Conservation (phyloP, 2,329 filamentous ascomycete genomes). For the Sclerotinia subarctica region DNA sequence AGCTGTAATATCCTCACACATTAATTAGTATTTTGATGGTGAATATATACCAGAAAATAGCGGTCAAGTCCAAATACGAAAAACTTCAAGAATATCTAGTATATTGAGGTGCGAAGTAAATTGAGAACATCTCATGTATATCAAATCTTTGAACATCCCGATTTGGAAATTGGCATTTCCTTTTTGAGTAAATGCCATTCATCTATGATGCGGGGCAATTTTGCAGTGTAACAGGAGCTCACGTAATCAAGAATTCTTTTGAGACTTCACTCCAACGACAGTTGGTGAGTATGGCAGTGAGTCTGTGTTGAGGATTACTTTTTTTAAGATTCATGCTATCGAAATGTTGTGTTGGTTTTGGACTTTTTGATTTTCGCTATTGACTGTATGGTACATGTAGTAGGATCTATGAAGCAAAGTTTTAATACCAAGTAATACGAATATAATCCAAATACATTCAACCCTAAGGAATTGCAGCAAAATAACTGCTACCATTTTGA, state of each 20-base stretch:
- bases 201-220: not conserved
- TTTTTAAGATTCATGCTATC: not conserved
- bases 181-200: not conserved
- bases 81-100: not conserved
- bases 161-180: not conserved
- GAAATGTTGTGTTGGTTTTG: no score
- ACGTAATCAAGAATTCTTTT: not conserved
- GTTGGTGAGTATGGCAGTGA: not conserved
- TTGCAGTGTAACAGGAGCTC: not conserved
- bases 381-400: not conserved
- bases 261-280: not conserved
- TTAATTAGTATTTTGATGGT: not conserved
- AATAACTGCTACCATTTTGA: not conserved
- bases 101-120: not conserved
- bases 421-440: no score
- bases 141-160: not conserved
- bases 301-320: not conserved
- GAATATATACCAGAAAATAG: not conserved
- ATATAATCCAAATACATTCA: not conserved
- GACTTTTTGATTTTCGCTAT: not conserved
- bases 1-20: not conserved
- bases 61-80: not conserved
- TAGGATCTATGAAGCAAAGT: not conserved
- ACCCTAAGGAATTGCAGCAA: no score
- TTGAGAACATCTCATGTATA: not conserved